Percentiles rank a stretch among this genome's conserved stretches.
Evolutionary conservation across 306 rosid genomes (phyloP).

Genomic region (Myrica gale): DNA sequence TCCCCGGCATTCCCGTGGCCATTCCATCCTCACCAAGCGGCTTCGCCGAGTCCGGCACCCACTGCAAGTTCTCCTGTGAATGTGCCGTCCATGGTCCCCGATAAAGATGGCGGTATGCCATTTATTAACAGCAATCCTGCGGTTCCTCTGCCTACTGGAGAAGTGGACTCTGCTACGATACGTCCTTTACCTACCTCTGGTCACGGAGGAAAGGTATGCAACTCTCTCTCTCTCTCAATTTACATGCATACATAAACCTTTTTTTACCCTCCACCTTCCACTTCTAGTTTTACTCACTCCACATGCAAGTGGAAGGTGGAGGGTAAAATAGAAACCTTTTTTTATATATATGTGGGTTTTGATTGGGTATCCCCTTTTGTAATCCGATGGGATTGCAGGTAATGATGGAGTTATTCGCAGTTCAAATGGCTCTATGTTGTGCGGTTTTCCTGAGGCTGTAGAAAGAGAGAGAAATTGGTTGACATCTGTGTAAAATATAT

Average conservation of each 20-base stretch:
- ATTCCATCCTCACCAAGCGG: conserved; percentile 61
- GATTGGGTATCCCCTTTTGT: conserved; percentile 32
- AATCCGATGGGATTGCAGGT: conserved; percentile 54
- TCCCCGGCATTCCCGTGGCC: conserved; percentile 81
- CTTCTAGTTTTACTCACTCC: neutral
- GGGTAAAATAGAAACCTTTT: neutral
- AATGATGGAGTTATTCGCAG: conserved; percentile 50
- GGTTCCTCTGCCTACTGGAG: conserved; percentile 93
- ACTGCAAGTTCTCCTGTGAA: conserved; percentile 44
- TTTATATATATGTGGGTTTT: conserved; percentile 15
- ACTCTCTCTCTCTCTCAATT: neutral
- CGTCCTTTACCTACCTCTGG: conserved; percentile 69
- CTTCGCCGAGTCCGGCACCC: conserved; percentile 52
- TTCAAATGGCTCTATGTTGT: conserved; percentile 41
- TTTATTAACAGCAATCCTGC: conserved; percentile 97
- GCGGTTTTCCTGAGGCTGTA: conserved; percentile 45
- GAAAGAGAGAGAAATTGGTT: conserved; percentile 28
- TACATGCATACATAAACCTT: too few relatives aligned
- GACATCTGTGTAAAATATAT: conserved; percentile 27
- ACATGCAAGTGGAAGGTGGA: neutral
- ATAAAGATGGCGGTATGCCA: conserved; percentile 60
- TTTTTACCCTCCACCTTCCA: too few relatives aligned
- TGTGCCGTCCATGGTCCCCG: conserved; percentile 53
- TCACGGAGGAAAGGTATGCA: conserved; percentile 51
- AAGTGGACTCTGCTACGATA: conserved; percentile 93